Evolutionary conservation across 805 yeast species (phyloP).

Genomic region (Candida nonsorbophila): DNA sequence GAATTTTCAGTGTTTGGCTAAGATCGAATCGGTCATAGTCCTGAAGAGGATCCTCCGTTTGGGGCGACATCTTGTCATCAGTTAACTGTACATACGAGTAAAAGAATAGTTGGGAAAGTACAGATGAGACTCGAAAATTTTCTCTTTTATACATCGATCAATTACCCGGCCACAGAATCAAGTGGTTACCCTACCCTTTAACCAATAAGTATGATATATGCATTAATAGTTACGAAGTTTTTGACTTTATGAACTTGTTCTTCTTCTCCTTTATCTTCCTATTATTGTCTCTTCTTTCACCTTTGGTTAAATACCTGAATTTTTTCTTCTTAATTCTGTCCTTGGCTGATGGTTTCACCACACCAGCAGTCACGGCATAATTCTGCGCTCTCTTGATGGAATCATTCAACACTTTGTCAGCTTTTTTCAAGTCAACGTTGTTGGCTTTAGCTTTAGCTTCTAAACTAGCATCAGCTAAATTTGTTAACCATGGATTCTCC

Average conservation of each 20-base stretch:
- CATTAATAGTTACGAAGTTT: too few relatives aligned
- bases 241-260: slow-evolving; percentile 1
- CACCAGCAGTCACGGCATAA: slow-evolving; percentile 66
- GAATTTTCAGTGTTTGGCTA: slow-evolving; percentile 67
- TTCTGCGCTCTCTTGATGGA: slow-evolving; percentile 77
- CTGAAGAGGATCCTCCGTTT: slow-evolving; percentile 59
- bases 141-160: too few relatives aligned
- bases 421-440: slow-evolving; percentile 63
- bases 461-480: slow-evolving; percentile 26
- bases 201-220: too few relatives aligned
- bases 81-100: slow-evolving; percentile 12
- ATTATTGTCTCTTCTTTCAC: slow-evolving; percentile 57
- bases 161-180: too few relatives aligned
- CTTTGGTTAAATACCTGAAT: slow-evolving; percentile 80
- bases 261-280: slow-evolving; percentile 23
- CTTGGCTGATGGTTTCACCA: slow-evolving; percentile 31
- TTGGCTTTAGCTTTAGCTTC: slow-evolving; percentile 54
- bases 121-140: background rate
- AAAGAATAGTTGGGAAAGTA: background rate
- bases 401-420: slow-evolving; percentile 65
- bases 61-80: slow-evolving; percentile 78
- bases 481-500: slow-evolving; percentile 38
- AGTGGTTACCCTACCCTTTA: too few relatives aligned
- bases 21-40: slow-evolving; percentile 67
- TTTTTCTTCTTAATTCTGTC: slow-evolving; percentile 44